phyloP scores from a whole-genome alignment of 306 rosid genomes.

The Herpetospermum pedunculosum region DNA sequence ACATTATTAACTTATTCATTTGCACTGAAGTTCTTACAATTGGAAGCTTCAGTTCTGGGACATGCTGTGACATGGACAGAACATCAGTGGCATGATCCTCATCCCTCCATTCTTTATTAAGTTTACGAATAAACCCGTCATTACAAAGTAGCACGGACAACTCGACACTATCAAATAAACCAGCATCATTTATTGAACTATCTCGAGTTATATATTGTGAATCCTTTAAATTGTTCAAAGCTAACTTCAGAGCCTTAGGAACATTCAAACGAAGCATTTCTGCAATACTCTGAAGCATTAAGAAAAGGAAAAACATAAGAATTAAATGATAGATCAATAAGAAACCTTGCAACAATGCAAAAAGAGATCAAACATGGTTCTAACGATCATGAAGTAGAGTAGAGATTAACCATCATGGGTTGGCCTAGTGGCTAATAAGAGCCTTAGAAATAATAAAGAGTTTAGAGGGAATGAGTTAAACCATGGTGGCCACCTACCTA shows the following conservation, averaged over 20 bases:
- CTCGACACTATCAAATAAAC: slow-evolving; percentile 63
- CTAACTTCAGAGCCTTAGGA: slow-evolving; percentile 67
- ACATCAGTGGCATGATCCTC: slow-evolving; percentile 84
- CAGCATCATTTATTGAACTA: slow-evolving; percentile 50
- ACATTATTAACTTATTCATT: background rate
- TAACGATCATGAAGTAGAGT: too few species aligned
- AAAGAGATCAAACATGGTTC: background rate
- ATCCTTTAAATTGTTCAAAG: slow-evolving; percentile 55
- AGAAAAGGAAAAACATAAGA: background rate
- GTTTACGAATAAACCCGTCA: slow-evolving; percentile 62
- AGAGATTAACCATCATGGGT: too few species aligned
- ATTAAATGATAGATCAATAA: background rate
- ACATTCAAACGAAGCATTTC: slow-evolving; percentile 71
- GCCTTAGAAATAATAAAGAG: too few species aligned
- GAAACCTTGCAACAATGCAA: background rate
- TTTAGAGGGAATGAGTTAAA: too few species aligned
- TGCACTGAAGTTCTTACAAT: slow-evolving; percentile 38
- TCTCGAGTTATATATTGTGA: slow-evolving; percentile 56
- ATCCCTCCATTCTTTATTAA: slow-evolving; percentile 86
- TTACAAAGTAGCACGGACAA: slow-evolving; percentile 71
- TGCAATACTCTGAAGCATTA: slow-evolving; percentile 44
- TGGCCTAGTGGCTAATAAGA: too few species aligned
- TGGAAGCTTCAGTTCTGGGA: slow-evolving; percentile 61
- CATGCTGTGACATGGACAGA: slow-evolving; percentile 75
- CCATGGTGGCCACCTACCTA: too few species aligned